Percentiles rank a stretch among this genome's conserved stretches.
Evolutionary conservation across 2,329 filamentous ascomycete genomes (phyloP).

Genomic region (Amphichorda felina): DNA sequence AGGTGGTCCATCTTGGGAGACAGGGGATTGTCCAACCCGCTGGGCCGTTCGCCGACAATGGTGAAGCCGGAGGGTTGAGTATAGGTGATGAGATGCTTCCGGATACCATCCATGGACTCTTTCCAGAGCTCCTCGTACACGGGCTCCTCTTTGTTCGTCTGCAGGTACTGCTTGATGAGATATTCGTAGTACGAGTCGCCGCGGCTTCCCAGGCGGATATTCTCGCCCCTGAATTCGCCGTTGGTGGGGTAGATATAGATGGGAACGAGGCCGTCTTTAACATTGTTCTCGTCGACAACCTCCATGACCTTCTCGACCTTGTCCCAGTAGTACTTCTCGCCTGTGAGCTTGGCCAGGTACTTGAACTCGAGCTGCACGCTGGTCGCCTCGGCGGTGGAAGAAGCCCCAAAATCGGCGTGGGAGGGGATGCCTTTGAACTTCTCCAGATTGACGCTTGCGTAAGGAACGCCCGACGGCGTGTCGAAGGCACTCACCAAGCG

Average conservation of each 20-base stretch:
- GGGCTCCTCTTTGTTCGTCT: slow-evolving; percentile 76
- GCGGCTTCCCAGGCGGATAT: slow-evolving; percentile 84
- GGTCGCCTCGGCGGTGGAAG: slow-evolving; percentile 87
- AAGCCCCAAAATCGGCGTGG: slow-evolving; percentile 75
- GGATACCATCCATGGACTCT: slow-evolving; percentile 71
- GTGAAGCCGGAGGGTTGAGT: slow-evolving; percentile 70
- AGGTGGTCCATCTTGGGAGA: slow-evolving; percentile 96
- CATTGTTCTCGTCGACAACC: slow-evolving; percentile 72
- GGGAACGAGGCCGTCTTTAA: slow-evolving; percentile 73
- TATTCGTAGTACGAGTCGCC: slow-evolving; percentile 99
- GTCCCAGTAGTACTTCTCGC: slow-evolving; percentile 87
- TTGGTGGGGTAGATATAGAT: slow-evolving; percentile 78
- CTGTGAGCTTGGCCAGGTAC: slow-evolving; percentile 88
- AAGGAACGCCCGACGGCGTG: slow-evolving; percentile 75
- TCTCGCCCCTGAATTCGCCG: slow-evolving; percentile 69
- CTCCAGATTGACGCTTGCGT: slow-evolving; percentile 79
- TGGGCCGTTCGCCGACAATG: slow-evolving; percentile 77
- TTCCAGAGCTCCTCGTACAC: slow-evolving; percentile 92
- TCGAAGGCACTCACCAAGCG: slow-evolving; percentile 81
- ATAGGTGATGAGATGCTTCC: slow-evolving; percentile 87
- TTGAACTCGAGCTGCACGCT: slow-evolving; percentile 94
- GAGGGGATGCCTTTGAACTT: slow-evolving; percentile 66
- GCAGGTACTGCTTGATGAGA: slow-evolving; percentile 94
- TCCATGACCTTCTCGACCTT: slow-evolving; percentile 85
- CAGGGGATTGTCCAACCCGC: slow-evolving; percentile 53